Evolutionary conservation across 805 yeast species (phyloP).

Genomic region (Schwanniomyces pseudopolymorphus): DNA sequence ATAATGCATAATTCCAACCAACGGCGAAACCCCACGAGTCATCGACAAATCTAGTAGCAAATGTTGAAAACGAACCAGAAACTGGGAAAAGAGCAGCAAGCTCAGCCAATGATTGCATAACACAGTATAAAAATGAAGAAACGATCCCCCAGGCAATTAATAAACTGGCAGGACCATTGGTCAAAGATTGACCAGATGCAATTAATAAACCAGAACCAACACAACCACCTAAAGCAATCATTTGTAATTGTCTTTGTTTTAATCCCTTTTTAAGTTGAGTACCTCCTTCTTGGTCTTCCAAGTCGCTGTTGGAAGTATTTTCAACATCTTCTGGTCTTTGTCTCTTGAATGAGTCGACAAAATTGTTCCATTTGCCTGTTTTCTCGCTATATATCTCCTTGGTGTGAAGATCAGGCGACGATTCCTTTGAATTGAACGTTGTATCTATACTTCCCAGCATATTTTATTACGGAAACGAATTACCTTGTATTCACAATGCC

Average conservation of each 20-base stretch:
- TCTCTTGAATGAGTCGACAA: slow-evolving; percentile 28
- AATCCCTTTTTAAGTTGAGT: slow-evolving; percentile 17
- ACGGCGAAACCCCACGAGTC: slow-evolving; percentile 47
- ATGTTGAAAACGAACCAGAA: slow-evolving; percentile 41
- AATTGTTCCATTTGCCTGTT: slow-evolving; percentile 19
- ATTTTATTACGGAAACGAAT: not conserved
- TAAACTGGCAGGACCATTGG: slow-evolving; percentile 32
- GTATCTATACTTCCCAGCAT: slow-evolving; percentile 1
- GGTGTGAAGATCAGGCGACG: not conserved
- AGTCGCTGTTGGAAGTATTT: slow-evolving; percentile 1
- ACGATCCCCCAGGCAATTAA: slow-evolving; percentile 43
- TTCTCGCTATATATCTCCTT: not conserved
- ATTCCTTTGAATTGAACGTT: not conserved
- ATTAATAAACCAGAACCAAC: slow-evolving; percentile 43
- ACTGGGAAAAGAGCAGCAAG: slow-evolving; percentile 39
- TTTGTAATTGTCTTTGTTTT: slow-evolving; percentile 33
- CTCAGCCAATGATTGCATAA: slow-evolving; percentile 44
- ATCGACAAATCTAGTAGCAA: slow-evolving; percentile 41
- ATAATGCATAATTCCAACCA: slow-evolving; percentile 45
- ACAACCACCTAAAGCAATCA: slow-evolving; percentile 44
- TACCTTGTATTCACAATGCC: not conserved
- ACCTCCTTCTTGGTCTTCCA: slow-evolving; percentile 7
- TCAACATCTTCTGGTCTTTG: slow-evolving; percentile 16
- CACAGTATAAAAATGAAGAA: slow-evolving; percentile 39
- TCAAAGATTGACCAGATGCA: slow-evolving; percentile 38